phyloP scores from a whole-genome alignment of 2,329 filamentous ascomycete genomes.

The Aspergillus tubingensis region DNA sequence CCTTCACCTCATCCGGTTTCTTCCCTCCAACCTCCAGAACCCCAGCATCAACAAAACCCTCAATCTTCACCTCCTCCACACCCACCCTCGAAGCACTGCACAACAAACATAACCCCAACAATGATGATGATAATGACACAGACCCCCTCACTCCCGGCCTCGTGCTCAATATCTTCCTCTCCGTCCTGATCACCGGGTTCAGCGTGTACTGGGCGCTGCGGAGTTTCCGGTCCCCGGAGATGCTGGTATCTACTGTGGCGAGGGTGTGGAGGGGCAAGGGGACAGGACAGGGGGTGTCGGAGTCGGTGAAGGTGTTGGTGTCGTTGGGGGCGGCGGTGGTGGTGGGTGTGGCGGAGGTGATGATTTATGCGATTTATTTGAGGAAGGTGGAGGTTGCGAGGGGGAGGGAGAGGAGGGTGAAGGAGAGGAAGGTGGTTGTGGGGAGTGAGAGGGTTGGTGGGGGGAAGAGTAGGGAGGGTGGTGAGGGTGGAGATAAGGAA shows the following conservation, averaged over 20 bases:
- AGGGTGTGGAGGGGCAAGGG: conserved; percentile 16
- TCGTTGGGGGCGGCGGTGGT: conserved; percentile 43
- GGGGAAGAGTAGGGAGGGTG: not conserved
- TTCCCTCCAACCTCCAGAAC: conserved; percentile 53
- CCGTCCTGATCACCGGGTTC: conserved; percentile 68
- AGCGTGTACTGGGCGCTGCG: conserved; percentile 48
- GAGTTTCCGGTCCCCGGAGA: conserved; percentile 38
- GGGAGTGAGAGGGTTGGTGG: conserved; percentile 23
- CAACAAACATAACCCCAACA: conserved; percentile 32
- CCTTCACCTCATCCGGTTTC: conserved; percentile 50
- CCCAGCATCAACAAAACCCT: conserved; percentile 25
- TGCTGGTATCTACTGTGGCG: conserved; percentile 27
- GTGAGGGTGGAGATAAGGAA: conserved; percentile 14
- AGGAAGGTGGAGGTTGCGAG: conserved; percentile 45
- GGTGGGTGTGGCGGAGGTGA: conserved; percentile 50
- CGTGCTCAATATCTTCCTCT: conserved; percentile 87
- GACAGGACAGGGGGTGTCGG: conserved; percentile 25
- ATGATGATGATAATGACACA: conserved; percentile 27
- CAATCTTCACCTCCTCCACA: conserved; percentile 57
- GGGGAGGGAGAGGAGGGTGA: conserved; percentile 38
- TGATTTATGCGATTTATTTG: conserved; percentile 50
- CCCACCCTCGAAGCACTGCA: conserved; percentile 54
- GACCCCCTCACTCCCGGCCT: conserved; percentile 57
- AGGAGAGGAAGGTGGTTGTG: conserved; percentile 43
- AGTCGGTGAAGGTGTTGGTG: conserved; percentile 43